These are phyloP conservation scores for Daucus carota DNA, from an alignment of 129 eudicot species.

Conservation along the genomic window DH1_v3.0 NC_030389.2:45499001-45499500, in stretches of 20 bases:
- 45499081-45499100: background rate
- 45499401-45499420: no score
- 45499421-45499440: background rate
- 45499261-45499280: background rate
- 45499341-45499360: background rate
- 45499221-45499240: conserved; percentile 2
- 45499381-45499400: no score
- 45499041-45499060: background rate
- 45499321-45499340: background rate
- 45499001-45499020: background rate
- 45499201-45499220: conserved; percentile 81
- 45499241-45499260: background rate
- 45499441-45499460: background rate
- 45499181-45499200: conserved; percentile 94
- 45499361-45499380: no score
- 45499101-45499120: conserved; percentile 12
- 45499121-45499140: conserved; percentile 93
- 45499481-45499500: background rate
- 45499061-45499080: background rate
- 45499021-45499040: background rate
- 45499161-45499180: conserved; percentile 91
- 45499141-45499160: conserved; percentile 89
- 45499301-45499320: background rate
- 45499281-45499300: background rate
- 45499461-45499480: background rate